These are phyloP conservation scores for Geoglossum cookeanum DNA, from an alignment of 2,329 filamentous ascomycete genomes.

Conservation along the genomic window DNA sequence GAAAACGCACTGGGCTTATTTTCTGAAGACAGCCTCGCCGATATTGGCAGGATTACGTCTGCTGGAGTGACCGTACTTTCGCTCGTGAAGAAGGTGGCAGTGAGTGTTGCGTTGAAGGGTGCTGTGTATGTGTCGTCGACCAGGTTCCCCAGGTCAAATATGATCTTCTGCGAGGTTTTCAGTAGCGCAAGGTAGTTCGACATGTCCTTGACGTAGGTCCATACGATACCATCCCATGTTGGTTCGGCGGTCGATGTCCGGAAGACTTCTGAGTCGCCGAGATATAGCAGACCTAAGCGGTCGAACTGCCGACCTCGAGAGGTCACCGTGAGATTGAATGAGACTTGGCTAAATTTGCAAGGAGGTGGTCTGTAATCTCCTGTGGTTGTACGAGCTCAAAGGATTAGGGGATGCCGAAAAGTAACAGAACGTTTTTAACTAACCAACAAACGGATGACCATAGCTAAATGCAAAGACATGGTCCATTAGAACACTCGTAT, in stretches of 20 bases:
- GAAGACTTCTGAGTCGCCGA: slow-evolving; percentile 65
- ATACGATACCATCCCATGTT: slow-evolving; percentile 47
- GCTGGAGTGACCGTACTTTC: slow-evolving; percentile 30
- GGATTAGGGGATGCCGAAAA: slow-evolving; percentile 5
- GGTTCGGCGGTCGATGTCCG: slow-evolving; percentile 70
- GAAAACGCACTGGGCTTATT: slow-evolving; percentile 46
- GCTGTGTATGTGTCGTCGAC: slow-evolving; percentile 54
- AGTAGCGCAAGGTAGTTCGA: slow-evolving; percentile 51
- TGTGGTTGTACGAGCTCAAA: slow-evolving; percentile 16
- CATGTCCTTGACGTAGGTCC: slow-evolving; percentile 66
- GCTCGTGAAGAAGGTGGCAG: slow-evolving; percentile 47
- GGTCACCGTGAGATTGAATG: slow-evolving; percentile 57
- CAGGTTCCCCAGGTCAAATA: slow-evolving; percentile 63
- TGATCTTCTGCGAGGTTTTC: slow-evolving; percentile 48
- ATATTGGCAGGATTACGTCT: slow-evolving; percentile 47
- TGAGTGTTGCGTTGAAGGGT: slow-evolving; percentile 53
- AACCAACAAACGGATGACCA: slow-evolving; percentile 52
- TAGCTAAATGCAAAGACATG: slow-evolving; percentile 56
- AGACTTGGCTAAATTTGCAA: slow-evolving; percentile 54
- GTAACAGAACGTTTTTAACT: slow-evolving; percentile 13
- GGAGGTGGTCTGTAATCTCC: slow-evolving; percentile 45
- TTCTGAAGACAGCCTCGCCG: slow-evolving; percentile 29
- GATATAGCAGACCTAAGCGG: slow-evolving; percentile 53
- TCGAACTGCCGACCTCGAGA: slow-evolving; percentile 59
- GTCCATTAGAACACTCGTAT: slow-evolving; percentile 43